These are phyloP conservation scores for Arachnomyces sp. DNA, from an alignment of 2,329 filamentous ascomycete genomes.

Conservation along the genomic window DNA sequence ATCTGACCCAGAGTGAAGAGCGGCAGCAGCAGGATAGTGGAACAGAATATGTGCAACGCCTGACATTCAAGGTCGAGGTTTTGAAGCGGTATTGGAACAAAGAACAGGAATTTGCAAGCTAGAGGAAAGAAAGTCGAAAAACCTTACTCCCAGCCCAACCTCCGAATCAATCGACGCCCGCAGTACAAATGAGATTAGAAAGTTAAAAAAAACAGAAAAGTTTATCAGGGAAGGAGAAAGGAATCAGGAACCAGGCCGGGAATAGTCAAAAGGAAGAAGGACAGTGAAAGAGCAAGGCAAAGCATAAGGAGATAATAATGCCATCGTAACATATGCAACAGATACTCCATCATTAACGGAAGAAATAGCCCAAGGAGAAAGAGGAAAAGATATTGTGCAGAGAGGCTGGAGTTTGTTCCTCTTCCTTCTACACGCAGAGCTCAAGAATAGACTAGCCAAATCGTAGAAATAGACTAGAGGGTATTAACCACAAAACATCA, in stretches of 20 bases:
- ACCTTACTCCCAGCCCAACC: no score
- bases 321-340: slow-evolving; percentile 34
- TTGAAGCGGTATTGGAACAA: no score
- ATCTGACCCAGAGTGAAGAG: no score
- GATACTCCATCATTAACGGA: slow-evolving; percentile 13
- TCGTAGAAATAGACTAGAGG: slow-evolving; percentile 2
- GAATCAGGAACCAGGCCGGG: slow-evolving; percentile 15
- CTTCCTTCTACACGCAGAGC: slow-evolving; percentile 6
- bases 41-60: no score
- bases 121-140: no score
- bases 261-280: slow-evolving; percentile 22
- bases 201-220: no score
- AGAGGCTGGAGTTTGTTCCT: slow-evolving; percentile 3
- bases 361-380: slow-evolving; percentile 13
- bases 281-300: slow-evolving; percentile 29
- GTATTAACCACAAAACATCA: slow-evolving; percentile 4
- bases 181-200: no score
- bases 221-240: slow-evolving; percentile 12
- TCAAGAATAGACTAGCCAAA: slow-evolving; percentile 5
- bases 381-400: slow-evolving; percentile 4
- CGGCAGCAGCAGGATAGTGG: no score
- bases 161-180: no score
- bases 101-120: no score
- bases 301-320: slow-evolving; percentile 26
- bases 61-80: no score